A percentile compares a stretch with the other conserved stretches of the same genome.
Evolutionary conservation across 257 asterid species (phyloP).

Genomic region (Leonotis leonurus): DNA sequence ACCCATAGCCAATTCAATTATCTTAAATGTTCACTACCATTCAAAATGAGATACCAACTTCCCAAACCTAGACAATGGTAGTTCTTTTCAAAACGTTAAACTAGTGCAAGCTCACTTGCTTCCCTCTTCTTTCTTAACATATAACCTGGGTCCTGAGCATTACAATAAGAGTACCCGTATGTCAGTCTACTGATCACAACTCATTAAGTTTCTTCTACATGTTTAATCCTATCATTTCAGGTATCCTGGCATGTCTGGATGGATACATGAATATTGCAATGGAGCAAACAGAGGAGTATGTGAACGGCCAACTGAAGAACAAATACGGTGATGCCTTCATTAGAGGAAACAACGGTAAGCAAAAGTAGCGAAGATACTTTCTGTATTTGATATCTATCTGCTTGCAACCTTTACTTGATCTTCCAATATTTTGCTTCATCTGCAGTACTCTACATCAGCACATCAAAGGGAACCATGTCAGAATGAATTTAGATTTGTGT

Average conservation of each 20-base stretch:
- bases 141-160: neutral
- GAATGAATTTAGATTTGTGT: conserved; percentile 48
- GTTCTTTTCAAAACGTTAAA: neutral
- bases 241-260: conserved; percentile 92
- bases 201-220: neutral
- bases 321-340: conserved; percentile 97
- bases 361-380: neutral
- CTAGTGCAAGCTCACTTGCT: neutral
- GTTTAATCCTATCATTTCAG: conserved; percentile 25
- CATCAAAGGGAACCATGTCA: conserved; percentile 72
- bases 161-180: neutral
- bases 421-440: neutral
- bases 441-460: conserved; percentile 95
- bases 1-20: neutral
- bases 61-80: no score
- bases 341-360: conserved; percentile 86
- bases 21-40: neutral
- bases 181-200: neutral
- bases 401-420: neutral
- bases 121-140: neutral
- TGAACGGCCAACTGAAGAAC: conserved; percentile 90
- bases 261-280: conserved; percentile 98
- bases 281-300: conserved; percentile 99
- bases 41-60: no score
- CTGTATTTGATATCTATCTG: neutral